Conservation (phyloP, 1,139 yeast genomes). For the Blastobotrys proliferans region DNA sequence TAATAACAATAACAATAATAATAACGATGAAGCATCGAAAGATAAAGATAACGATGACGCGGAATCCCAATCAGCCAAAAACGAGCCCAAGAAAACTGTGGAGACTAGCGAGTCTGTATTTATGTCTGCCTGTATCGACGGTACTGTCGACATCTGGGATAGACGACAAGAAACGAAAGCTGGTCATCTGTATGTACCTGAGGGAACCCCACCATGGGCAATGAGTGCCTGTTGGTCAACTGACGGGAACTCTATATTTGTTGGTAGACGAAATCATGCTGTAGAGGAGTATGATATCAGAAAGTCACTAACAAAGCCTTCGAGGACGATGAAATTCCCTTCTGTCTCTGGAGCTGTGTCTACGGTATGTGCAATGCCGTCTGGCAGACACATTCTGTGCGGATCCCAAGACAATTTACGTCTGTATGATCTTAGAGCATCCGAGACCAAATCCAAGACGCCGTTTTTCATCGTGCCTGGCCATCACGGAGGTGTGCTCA, state of each 20-base stretch:
- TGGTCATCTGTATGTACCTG: conserved; percentile 55
- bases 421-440: conserved; percentile 65
- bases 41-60: conserved; percentile 15
- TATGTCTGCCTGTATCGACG: conserved; percentile 80
- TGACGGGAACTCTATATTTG: conserved; percentile 73
- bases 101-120: conserved; percentile 55
- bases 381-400: conserved; percentile 71
- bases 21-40: neutral
- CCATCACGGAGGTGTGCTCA: conserved; percentile 61
- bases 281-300: conserved; percentile 82
- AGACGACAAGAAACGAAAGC: conserved; percentile 50
- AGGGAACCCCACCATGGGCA: conserved; percentile 90
- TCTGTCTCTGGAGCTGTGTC: conserved; percentile 89
- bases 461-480: conserved; percentile 60
- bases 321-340: conserved; percentile 69
- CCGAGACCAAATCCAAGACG: conserved; percentile 32
- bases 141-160: conserved; percentile 83
- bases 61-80: conserved; percentile 42
- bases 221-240: conserved; percentile 78
- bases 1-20: neutral
- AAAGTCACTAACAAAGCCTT: conserved; percentile 49
- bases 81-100: conserved; percentile 14
- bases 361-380: conserved; percentile 75
- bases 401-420: conserved; percentile 90
- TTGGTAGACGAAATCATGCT: conserved; percentile 84